A percentile compares a stretch with the other conserved stretches of the same genome.
phyloP scores from a whole-genome alignment of 768 basidiomycete species.

The Lactifluus pinguis region DNA sequence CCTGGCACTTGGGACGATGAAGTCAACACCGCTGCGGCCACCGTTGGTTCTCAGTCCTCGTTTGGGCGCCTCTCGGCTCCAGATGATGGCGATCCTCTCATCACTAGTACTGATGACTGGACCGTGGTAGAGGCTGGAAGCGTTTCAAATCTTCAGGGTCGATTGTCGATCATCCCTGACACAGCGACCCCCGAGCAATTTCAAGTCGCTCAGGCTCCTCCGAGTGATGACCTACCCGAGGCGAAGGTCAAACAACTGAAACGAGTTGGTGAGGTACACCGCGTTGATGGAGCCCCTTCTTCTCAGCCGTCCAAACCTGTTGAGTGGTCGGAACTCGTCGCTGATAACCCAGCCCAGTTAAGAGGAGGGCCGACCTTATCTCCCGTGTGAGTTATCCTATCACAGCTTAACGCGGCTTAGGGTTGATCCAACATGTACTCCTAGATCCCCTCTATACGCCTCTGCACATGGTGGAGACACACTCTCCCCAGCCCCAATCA shows the following conservation, averaged over 20 bases:
- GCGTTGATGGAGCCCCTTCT: not conserved
- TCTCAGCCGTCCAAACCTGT: not conserved
- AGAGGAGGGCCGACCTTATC: not conserved
- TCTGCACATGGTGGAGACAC: not conserved
- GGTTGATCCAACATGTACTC: not conserved
- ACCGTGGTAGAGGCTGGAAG: constrained; percentile 2
- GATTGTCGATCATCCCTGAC: not conserved
- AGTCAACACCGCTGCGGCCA: not conserved
- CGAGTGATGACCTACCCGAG: not conserved
- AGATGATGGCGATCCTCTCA: not conserved
- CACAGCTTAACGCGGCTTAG: not conserved
- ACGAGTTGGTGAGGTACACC: not conserved
- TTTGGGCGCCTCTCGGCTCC: not conserved
- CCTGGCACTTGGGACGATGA: not conserved
- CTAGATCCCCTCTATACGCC: not conserved
- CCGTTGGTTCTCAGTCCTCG: constrained; percentile 5
- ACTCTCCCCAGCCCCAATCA: not conserved
- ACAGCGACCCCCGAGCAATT: not conserved
- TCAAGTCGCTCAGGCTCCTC: not conserved
- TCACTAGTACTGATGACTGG: constrained; percentile 3
- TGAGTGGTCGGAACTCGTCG: not conserved
- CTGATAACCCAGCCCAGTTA: not conserved
- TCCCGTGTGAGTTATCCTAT: not conserved
- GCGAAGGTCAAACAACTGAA: not conserved
- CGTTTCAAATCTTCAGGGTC: not conserved